Conservation (phyloP, 441 rosid genomes). For the Populus tomentosa region DNA sequence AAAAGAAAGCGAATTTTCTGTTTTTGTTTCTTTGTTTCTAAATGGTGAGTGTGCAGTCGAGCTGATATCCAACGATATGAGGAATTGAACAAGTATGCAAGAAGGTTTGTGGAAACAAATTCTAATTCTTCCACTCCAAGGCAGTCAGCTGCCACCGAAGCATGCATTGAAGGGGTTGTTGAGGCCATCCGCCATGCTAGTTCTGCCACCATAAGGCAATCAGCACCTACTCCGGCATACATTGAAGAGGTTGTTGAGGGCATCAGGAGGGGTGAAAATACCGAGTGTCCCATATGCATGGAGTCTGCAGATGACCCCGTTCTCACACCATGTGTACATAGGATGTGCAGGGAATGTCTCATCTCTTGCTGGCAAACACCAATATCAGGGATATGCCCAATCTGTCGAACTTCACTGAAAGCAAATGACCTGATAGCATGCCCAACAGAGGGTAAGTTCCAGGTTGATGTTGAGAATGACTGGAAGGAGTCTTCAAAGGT, state of each 20-base stretch:
- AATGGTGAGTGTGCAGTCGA: neutral
- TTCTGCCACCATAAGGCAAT: neutral
- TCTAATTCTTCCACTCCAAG: neutral
- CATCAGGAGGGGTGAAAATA: neutral
- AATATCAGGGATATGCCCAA: neutral
- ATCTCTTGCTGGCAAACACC: neutral
- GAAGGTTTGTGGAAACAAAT: neutral
- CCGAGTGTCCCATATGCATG: constrained; percentile 17
- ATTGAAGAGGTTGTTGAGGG: neutral
- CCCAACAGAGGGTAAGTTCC: neutral
- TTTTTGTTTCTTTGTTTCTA: neutral
- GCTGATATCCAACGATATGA: neutral
- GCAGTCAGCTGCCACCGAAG: neutral
- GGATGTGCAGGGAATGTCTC: neutral
- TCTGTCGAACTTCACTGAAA: neutral
- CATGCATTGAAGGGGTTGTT: neutral
- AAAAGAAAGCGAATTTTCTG: no score
- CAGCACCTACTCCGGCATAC: neutral
- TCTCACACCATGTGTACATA: neutral
- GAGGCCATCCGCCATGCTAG: neutral
- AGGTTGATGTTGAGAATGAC: neutral
- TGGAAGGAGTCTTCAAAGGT: constrained; percentile 1
- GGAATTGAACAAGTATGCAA: neutral
- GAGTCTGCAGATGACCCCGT: neutral
- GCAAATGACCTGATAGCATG: neutral